Evolutionary conservation across 2,329 filamentous ascomycete genomes (phyloP), one percentile per base, ranked within the genome.

Genomic region (Metarhizium rileyi): DNA sequence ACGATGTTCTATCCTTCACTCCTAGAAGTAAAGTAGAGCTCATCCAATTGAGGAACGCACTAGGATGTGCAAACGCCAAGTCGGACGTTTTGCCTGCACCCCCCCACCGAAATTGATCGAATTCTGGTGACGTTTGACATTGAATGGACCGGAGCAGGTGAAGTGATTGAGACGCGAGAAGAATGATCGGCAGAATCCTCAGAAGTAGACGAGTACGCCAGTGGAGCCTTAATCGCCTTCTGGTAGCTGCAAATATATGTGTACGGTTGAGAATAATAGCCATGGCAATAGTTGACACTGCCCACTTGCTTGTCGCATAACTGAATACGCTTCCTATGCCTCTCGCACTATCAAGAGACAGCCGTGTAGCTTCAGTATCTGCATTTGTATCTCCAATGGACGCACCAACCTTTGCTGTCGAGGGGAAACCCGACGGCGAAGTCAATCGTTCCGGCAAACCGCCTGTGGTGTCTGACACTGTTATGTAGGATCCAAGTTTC

Each of bases 251-350:
- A 66, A 95, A 97, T 58, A 97, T 93, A 51, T 90, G 84, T 6
- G 93, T 94, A 50, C 93, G 82, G 64, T 97, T 97, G 23, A 97
- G 74, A 51, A 96, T 71, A 51, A 97, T 80, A 22, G 89, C 89
- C 75, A 91, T 87, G 35, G 84, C 80, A 58, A 97, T 83, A 59
- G 90, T 96, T 47, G 84, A 83, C 51, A 97, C 71, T 1, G 91
- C 90, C 93, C 93, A 97, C 66, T 86, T 86, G 66, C 88, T 94
- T 1, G 87, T 94, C 41, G 90, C 76, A 67, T 97, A 98, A 59
- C 83, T 86, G 67, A 97, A 90, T 51, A 97, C 81, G 53, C 87
- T 90, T 42, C 88, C 87, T 41, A 96, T 74, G 41, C 86, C 89
- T 61, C 84, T 80, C 2, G 75, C 71, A 23, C 78, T 70, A 56